phyloP scores from a whole-genome alignment of 2,329 filamentous ascomycete genomes.

The Macrophomina pseudophaseolina region DNA sequence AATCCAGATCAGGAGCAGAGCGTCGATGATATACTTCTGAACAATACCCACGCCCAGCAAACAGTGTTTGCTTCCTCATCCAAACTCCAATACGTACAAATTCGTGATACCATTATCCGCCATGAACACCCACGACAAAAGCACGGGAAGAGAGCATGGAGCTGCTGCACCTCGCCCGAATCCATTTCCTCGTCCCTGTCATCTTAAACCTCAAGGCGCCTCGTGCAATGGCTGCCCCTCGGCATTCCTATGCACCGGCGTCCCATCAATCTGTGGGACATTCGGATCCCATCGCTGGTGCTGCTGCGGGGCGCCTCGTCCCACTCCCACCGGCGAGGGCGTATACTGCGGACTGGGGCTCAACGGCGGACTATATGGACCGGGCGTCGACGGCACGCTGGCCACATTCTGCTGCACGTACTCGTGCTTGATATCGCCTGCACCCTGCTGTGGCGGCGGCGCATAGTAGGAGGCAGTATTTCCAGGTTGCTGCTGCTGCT shows the following conservation, averaged over 20 bases:
- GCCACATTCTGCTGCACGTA: conserved; percentile 9
- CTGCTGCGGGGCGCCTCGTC: background rate
- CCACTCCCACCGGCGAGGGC: background rate
- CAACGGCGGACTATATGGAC: conserved; percentile 1
- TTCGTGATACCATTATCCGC: background rate
- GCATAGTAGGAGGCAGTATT: conserved; percentile 7
- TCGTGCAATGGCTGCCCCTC: conserved; percentile 13
- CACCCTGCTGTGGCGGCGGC: background rate
- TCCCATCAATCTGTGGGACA: conserved; percentile 18
- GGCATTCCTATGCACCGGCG: conserved; percentile 13
- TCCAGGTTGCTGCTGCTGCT: conserved; percentile 15
- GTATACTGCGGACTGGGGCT: conserved; percentile 11
- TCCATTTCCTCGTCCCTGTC: background rate
- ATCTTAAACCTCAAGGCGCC: conserved; percentile 2
- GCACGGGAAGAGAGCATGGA: background rate
- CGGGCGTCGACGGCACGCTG: background rate
- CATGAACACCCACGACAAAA: background rate
- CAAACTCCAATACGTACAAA: too few species aligned
- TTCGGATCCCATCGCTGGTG: background rate
- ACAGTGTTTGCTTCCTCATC: too few species aligned
- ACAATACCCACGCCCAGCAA: too few species aligned
- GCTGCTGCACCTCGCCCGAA: background rate
- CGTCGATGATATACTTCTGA: too few species aligned
- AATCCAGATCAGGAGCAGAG: too few species aligned
- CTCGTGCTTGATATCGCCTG: conserved; percentile 1